phyloP scores from a whole-genome alignment of 805 yeast genomes.

The Peterozyma xylosa region DNA sequence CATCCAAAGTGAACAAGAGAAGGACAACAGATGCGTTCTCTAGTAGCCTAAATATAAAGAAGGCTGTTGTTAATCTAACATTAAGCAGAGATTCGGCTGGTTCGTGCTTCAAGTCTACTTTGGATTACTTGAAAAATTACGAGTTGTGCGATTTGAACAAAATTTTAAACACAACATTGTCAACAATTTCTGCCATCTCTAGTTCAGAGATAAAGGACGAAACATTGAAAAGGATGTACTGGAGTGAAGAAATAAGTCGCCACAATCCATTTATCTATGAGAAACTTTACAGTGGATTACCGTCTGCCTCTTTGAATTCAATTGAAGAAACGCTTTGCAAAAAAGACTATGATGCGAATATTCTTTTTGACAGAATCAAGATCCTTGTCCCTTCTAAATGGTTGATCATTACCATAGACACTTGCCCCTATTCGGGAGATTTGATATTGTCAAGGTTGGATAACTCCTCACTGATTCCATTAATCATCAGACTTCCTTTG shows the following conservation, averaged over 20 bases:
- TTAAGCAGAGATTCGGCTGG: not conserved
- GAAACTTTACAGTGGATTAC: conserved; percentile 11
- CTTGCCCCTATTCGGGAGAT: conserved; percentile 50
- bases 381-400: conserved; percentile 37
- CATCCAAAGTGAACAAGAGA: not conserved
- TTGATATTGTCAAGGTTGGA: conserved; percentile 43
- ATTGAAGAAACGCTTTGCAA: conserved; percentile 17
- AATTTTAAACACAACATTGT: conserved; percentile 3
- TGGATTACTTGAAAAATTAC: not conserved
- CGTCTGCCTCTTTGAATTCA: conserved; percentile 16
- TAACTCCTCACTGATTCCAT: conserved; percentile 26
- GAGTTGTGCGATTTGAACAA: conserved; percentile 4
- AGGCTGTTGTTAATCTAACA: not conserved
- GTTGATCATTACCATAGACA: conserved; percentile 55
- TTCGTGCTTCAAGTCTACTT: not conserved
- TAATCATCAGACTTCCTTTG: conserved; percentile 52
- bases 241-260: conserved; percentile 9
- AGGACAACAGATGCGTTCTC: not conserved
- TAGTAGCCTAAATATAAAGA: conserved; percentile 3
- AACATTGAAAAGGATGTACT: conserved; percentile 1
- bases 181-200: conserved; percentile 7
- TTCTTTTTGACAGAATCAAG: conserved; percentile 9
- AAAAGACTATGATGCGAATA: conserved; percentile 15
- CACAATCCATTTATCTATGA: conserved; percentile 9
- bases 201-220: not conserved